Evolutionary conservation across 2,329 filamentous ascomycete species (phyloP), one percentile per base, ranked within the genome.

Genomic region (Neofusicoccum ribis): DNA sequence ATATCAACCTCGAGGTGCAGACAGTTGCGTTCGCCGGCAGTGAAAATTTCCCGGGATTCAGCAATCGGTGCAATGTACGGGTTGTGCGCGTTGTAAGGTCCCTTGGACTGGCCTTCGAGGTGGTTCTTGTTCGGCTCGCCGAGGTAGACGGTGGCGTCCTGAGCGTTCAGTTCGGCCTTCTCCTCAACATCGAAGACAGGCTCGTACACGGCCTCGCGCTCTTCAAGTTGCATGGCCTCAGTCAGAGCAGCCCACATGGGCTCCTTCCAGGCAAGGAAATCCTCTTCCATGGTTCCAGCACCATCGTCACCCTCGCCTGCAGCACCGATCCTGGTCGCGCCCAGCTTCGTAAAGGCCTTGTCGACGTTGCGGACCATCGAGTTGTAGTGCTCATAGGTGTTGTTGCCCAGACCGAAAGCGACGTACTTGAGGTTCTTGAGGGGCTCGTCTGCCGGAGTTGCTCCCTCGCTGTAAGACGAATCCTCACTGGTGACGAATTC

Each of bases 331-430:
- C 92, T 87, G 74, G 88, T 85, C 12, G 91, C 95, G 67, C 95
- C 95, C 20, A 96, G 84, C 73, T 91, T 94, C 74, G 88, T 84
- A 66, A 99, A 83, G 68, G 88, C 89, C 77, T 90, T 88, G 80
- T 95, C 88, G 65, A 98, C 89, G 69, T 94, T 91, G 77, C 94
- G 92, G 67, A 99, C 93, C 92, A 99, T 97, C 61, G 91, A 91
- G 83, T 99, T 99, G 85, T 97, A 99, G 84, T 99, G 95, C 77
- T 99, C 95, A 77, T 99, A 99, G 34, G 95, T 98, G 84, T 98
- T 99, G 85, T 99, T 99, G 70, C 95, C 95, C 44, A 99, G 88
- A 74, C 95, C 95, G 73, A 99, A 99, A 65, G 93, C 87, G 74
- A 99, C 93, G 76, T 93, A 99, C 78, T 93, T 94, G 75, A 99